Evolutionary conservation across 345 rosid species (phyloP).

Genomic region (Salix udensis): DNA sequence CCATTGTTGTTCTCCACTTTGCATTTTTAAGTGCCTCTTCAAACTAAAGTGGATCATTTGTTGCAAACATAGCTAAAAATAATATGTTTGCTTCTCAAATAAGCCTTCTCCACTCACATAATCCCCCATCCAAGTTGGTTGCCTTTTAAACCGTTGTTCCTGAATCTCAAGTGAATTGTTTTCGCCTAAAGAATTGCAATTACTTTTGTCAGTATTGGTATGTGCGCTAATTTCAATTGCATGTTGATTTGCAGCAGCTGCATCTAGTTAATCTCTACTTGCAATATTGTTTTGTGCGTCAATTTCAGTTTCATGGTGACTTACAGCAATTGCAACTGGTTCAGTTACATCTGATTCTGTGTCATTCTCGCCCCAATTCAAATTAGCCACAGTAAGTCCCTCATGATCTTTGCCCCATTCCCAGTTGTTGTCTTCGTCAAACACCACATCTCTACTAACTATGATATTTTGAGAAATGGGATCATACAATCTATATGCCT

Average conservation of each 20-base stretch:
- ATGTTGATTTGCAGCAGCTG: too few species aligned
- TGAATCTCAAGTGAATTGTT: neutral
- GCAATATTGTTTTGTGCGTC: too few species aligned
- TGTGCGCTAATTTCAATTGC: too few species aligned
- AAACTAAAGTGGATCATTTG: neutral
- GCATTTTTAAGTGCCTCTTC: neutral
- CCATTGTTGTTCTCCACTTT: neutral
- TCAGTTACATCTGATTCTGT: neutral
- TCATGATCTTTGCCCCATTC: neutral
- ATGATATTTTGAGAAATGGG: neutral
- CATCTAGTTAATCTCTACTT: too few species aligned
- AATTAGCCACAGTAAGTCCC: neutral
- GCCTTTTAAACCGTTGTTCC: too few species aligned
- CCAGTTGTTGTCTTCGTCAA: neutral
- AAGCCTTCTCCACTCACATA: neutral
- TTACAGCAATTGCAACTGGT: too few species aligned
- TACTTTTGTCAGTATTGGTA: too few species aligned
- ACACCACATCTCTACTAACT: neutral
- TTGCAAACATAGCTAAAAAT: neutral
- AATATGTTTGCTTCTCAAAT: neutral
- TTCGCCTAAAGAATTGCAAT: neutral
- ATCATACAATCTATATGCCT: neutral
- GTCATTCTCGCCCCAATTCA: neutral
- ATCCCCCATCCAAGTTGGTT: neutral
- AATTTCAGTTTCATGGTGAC: too few species aligned